Evolutionary conservation across 129 eudicot genomes (phyloP).

Genomic region (Lonicera japonica): DNA sequence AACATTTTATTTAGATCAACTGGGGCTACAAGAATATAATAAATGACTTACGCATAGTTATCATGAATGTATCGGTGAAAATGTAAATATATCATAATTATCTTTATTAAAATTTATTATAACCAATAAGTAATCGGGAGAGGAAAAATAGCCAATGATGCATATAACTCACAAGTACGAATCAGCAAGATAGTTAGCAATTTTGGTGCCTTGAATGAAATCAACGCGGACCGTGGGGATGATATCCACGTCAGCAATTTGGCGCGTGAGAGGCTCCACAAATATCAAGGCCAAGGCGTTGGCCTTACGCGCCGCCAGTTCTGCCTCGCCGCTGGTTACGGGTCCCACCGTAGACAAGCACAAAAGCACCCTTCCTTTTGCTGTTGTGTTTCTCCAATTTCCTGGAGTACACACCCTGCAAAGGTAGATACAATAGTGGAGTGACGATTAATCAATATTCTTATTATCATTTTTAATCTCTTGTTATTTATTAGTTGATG

Average conservation of each 20-base stretch:
- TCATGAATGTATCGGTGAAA: no score
- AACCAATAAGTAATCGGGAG: no score
- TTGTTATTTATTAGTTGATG: no score
- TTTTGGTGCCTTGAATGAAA: constrained; percentile 52
- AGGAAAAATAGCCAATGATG: no score
- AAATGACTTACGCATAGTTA: no score
- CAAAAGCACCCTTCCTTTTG: constrained; percentile 37
- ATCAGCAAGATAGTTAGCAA: constrained; percentile 33
- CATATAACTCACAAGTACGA: constrained; percentile 4
- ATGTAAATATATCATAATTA: no score
- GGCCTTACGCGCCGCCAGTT: constrained; percentile 29
- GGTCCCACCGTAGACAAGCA: constrained; percentile 49
- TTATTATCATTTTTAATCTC: no score
- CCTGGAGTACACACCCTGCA: constrained; percentile 37
- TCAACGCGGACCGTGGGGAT: constrained; percentile 54
- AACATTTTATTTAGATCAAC: no score
- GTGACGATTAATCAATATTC: no score
- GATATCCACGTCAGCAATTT: constrained; percentile 39
- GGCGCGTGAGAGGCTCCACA: constrained; percentile 49
- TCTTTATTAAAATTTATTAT: no score
- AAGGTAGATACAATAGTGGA: constrained; percentile 7
- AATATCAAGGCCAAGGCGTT: constrained; percentile 58
- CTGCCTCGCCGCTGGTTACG: constrained; percentile 37
- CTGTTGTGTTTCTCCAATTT: constrained; percentile 29
- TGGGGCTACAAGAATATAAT: no score